Base-by-base conservation (phyloP, 2,329 filamentous ascomycete species). In the Microsporum ferrugineum region DNA sequence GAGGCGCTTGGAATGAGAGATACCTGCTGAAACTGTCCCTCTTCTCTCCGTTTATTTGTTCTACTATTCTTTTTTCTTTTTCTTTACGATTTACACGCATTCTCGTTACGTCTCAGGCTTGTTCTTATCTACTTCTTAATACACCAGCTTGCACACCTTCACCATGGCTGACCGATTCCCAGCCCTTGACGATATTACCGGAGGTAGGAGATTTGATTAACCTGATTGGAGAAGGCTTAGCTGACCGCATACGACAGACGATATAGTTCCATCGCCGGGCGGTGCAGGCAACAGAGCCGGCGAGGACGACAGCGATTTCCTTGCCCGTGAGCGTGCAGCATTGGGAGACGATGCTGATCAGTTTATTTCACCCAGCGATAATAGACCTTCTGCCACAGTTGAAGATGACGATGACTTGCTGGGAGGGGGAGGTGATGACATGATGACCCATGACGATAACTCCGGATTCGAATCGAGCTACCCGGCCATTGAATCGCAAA, bases 311-410 rank as follows among this genome's bases (percentile, higher is more conserved):
- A 85, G 89, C 70, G 90, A 96, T 76, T 97, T 99, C 74, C 84
- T 97, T 57, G 86, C 89, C 65, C 89, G 92, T 67, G 94, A 99
- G 78, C 89, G 91, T 71, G 94, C 91, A 64, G 77, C 87, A 17
- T 84, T 99, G 5, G 94, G 94, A 66, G 94, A 96, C 65, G 94
- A 97, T 74, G 94, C 94, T 63, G 84, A 91, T 69, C 88, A 91
- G 78, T 99, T 99, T 75, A 82, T 87, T 65, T 88, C 88, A 36
- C 82, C 84, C 63, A 85, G 87, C 70, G 89, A 95, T 65, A 73
- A 74, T 58, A 55, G 51, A 36, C 51, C 51, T 8, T 55, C 51
- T 23, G 70, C 68, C 74, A 84, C 84, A 45, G 81, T 84, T 60
- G 85, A 87, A 68, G 81, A 78, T 60, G 84, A 88, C 66, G 85